These are phyloP conservation scores for Candida xiaguanensis DNA, from an alignment of 805 yeast genomes.

Conservation along the genomic window DNA sequence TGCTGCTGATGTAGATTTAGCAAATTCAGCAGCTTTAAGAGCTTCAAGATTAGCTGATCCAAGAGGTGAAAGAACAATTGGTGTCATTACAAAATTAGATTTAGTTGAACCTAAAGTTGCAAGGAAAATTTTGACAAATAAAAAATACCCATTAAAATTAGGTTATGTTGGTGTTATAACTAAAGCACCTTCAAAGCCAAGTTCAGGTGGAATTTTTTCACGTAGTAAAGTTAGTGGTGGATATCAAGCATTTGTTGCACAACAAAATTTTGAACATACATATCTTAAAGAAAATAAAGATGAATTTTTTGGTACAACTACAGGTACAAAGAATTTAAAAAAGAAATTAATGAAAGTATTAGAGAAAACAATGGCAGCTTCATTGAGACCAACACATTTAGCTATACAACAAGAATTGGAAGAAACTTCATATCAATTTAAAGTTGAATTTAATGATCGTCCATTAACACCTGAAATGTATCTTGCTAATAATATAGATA, in stretches of 20 bases:
- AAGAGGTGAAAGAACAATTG: constrained; percentile 90
- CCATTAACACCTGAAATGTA: constrained; percentile 92
- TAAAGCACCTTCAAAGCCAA: constrained; percentile 52
- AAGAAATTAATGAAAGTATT: constrained; percentile 80
- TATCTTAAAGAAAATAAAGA: constrained; percentile 65
- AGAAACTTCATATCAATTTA: constrained; percentile 87
- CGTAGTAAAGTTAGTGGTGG: constrained; percentile 43
- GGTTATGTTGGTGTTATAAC: constrained; percentile 99
- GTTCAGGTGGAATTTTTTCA: constrained; percentile 38
- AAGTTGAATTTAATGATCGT: constrained; percentile 95
- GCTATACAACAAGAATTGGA: constrained; percentile 89
- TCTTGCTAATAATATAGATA: constrained; percentile 85
- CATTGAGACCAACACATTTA: constrained; percentile 81
- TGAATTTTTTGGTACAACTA: constrained; percentile 59
- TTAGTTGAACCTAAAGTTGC: constrained; percentile 79
- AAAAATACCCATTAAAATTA: constrained; percentile 86
- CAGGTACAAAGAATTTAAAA: constrained; percentile 73
- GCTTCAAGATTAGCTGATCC: constrained; percentile 92
- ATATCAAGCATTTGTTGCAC: constrained; percentile 61
- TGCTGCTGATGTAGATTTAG: constrained; percentile 96
- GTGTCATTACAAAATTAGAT: constrained; percentile 93
- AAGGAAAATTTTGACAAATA: constrained; percentile 62
- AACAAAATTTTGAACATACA: constrained; percentile 51
- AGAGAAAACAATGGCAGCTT: constrained; percentile 86
- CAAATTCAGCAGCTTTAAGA: constrained; percentile 89